phyloP scores from a whole-genome alignment of 176 grass and related monocot species.

The Aegilops longissima region DNA sequence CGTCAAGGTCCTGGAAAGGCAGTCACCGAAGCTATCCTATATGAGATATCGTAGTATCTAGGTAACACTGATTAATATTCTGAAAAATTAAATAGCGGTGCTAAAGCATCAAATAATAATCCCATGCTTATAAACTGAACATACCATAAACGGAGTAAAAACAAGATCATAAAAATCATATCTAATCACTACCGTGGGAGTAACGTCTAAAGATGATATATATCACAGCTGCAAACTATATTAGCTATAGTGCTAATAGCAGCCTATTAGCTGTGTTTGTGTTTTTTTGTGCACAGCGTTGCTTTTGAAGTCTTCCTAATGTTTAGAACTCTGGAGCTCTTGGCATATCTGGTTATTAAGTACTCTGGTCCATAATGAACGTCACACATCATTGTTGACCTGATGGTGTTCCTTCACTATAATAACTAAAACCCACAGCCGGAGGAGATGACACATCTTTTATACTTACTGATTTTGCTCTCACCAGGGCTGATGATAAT shows the following conservation, averaged over 20 bases:
- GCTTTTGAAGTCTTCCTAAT: background rate
- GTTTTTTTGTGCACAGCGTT: background rate
- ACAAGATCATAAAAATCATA: background rate
- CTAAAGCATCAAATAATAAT: background rate
- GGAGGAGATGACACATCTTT: background rate
- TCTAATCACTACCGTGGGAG: background rate
- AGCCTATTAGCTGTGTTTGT: background rate
- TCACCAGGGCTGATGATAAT: constrained; percentile 73
- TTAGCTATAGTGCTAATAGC: background rate
- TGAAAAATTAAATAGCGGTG: background rate
- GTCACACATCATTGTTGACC: background rate
- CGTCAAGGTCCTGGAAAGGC: background rate
- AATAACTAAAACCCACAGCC: constrained; percentile 10
- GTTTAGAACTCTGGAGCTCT: background rate
- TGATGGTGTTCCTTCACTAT: background rate
- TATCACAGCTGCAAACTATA: background rate
- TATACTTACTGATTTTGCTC: constrained; percentile 24
- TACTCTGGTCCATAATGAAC: background rate
- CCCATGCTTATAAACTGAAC: background rate
- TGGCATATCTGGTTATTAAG: background rate
- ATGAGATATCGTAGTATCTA: background rate
- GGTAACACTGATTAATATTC: background rate
- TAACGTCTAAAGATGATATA: background rate
- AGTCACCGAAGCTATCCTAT: background rate
- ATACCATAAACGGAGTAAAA: background rate